Evolutionary conservation across 1,139 yeast genomes (phyloP), one percentile per base, ranked within the genome.

Genomic region (Taphrina pruni): DNA sequence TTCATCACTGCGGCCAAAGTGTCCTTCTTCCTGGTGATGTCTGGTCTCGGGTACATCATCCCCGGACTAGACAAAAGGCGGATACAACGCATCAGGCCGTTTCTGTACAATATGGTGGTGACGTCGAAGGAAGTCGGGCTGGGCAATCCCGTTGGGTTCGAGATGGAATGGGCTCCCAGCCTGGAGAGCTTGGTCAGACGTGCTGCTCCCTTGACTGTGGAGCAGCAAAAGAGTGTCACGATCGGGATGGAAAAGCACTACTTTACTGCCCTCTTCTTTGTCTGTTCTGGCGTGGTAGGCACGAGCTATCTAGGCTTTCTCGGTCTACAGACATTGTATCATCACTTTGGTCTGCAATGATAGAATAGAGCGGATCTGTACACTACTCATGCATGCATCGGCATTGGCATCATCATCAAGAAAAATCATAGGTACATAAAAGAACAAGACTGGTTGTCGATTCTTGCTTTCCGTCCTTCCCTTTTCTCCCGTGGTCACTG

Each of bases 221-320:
- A n/a, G 43, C 39, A 39, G 38, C 36, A 35, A 38, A 35, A 45
- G 48, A 38, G 52, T 36, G 55, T 45, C 21, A 39, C 46, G 55
- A 50, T 64, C 21, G 67, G 67, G 14, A 56, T 57, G 54, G 67
- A 64, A 50, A 64, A 64, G 61, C 67, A 64, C 50, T 64, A 64
- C 48, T 55, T 64, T 32, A 55, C 61, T 8, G 67, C 67, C 7
- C 32, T 55, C 20, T 41, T 57, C 36, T 20, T 64, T n/a, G 66
- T 62, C 43, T 5, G 21, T 48, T 56, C 60, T 1, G 38, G 43
- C 17, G 36, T 41, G 41, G 50, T 41, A 1, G 60, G 60, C 50
- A 56, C 60, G 26, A 38, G 58, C 43, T 54, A 54, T 54, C 6
- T 54, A 12, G 58, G 58, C 58, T 32, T 36, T 9, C 43, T 45